A percentile compares a stretch with the other conserved stretches of the same genome.
phyloP scores from a whole-genome alignment of 192 early-diverging fungal genomes.

The Coemansia sp. region DNA sequence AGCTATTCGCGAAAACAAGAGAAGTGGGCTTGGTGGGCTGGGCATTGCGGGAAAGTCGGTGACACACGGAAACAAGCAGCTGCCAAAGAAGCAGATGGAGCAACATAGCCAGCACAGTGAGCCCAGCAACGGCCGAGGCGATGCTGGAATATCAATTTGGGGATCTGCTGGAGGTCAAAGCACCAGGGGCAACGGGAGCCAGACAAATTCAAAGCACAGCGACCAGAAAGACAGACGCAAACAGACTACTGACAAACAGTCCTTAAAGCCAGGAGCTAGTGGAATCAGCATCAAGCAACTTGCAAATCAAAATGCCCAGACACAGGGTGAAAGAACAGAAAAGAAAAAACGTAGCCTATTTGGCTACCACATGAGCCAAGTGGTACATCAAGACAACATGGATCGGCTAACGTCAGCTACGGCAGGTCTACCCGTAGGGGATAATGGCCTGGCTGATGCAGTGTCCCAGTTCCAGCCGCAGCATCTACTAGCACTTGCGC shows the following conservation, averaged over 20 bases:
- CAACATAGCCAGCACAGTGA: background rate
- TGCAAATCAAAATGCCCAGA: too few species aligned
- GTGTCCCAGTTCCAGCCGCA: background rate
- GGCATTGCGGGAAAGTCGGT: conserved; percentile 1
- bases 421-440: background rate
- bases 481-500: background rate
- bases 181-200: too few species aligned
- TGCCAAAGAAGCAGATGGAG: background rate
- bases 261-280: background rate
- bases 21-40: background rate
- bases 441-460: background rate
- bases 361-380: conserved; percentile 24
- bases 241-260: too few species aligned
- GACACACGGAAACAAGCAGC: background rate
- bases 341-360: conserved; percentile 29
- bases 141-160: background rate
- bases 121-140: background rate
- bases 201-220: too few species aligned
- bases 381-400: conserved; percentile 5
- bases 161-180: too few species aligned
- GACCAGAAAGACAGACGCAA: too few species aligned
- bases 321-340: too few species aligned
- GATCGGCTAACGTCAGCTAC: background rate
- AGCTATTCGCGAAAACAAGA: background rate
- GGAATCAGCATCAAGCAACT: background rate